Evolutionary conservation across 2,329 filamentous ascomycete genomes (phyloP), one percentile per base, ranked within the genome.

Genomic region (Diaporthe caulivora): DNA sequence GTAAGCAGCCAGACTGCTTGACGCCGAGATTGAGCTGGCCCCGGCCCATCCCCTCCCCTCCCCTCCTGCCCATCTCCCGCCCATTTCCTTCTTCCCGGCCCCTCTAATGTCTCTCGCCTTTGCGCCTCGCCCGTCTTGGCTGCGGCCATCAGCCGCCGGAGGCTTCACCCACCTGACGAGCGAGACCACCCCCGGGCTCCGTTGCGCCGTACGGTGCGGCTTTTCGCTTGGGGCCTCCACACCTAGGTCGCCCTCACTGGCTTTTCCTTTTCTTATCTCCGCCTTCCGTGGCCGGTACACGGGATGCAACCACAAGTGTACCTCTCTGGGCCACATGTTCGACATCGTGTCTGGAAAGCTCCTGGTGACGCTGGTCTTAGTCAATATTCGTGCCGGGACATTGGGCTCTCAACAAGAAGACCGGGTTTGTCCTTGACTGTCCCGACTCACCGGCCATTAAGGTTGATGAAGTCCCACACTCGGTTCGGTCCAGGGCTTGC

Each of bases 91-190:
- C n/a, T 70, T 72, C 34, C 44, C 31, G 44, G 26, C 4, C 15
- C 42, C 31, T 47, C 21, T 31, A 10, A 53, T 26, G 24, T 53
- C 49, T 53, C 49, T 5, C n/a, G 15, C 49, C 21, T 47, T 47
- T 26, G 62, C 15, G 62, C 62, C 44, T 51, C 42, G 44, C 18
- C 44, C 31, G 62, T n/a, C 62, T 51, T 51, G 62, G 62, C 62
- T 37, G 44, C 62, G 62, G 62, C 21, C 44, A 37, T n/a, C 44
- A 65, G 31, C 44, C 29, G 44, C 62, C 62, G 62, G 44, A 51
- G 62, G 62, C 62, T 51, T 37, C 44, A 11, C 62, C 62, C 62
- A 65, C 62, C 29, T 65, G 62, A 65, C 42, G 44, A 65, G 62
- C 62, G 29, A 51, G 62, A 51, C 44, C 62, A 65, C 62, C 29